Evolutionary conservation across 208 protist species (phyloP), one percentile per base, ranked within the genome.

Genomic region (Angomonas deanei): DNA sequence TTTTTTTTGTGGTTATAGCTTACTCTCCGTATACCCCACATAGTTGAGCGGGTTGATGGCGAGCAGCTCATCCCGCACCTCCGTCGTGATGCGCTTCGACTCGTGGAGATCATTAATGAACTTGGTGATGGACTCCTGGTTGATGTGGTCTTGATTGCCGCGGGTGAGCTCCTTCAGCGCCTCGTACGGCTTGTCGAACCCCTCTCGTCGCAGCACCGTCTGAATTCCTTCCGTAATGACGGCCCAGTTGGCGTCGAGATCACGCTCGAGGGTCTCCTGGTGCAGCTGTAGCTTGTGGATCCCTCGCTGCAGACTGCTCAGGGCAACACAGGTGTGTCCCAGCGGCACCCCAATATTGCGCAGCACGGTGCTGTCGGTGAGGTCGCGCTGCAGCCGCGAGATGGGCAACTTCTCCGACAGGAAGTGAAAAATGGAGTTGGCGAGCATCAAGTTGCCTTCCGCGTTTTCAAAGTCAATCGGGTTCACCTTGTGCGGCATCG

Each of bases 401-500:
- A 98, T 82, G 24, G 97, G 97, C 30, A 98, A 74, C 69, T 98
- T 98, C 0, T 69, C 69, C 8, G 86, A 62, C 19, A 98, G 66
- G 66, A 98, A 97, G n/a, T 95, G 82, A n/a, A 97, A 79, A 38
- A 98, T 47, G 1, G 95, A 91, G 63, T 98, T 98, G 57, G 91
- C 95, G 19, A 98, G 68, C 32, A 86, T 90, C 6, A 98, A 76
- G 69, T 98, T 98, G 31, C 97, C 97, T 72, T 98, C 96, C 0
- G 95, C 94, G 65, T 98, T 98, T 64, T 98, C 97, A 84, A 98
- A 98, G 79, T 98, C 96, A 60, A 98, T 98, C 31, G 97, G 96
- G 76, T 98, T 98, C 49, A 98, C 93, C 78, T 98, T 98, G 71
- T 98, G 97, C 27, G 97, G 97, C 97, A 98, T 98, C 10, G 97